Evolutionary conservation across 306 rosid genomes (phyloP).

Genomic region (Prunus mira): DNA sequence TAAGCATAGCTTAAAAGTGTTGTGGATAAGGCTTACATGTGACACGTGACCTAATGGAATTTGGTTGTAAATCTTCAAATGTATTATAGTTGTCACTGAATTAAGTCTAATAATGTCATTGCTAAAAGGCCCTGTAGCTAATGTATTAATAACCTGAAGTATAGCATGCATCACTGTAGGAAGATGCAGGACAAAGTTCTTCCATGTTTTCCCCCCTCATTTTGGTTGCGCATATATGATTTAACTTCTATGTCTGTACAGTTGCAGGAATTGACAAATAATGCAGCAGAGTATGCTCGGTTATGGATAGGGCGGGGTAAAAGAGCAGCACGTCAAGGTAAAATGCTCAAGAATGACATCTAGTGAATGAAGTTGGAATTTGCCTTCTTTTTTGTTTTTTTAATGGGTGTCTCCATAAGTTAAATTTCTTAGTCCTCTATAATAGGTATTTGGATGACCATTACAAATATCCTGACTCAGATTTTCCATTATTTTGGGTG

Average conservation of each 20-base stretch:
- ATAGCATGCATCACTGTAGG: conserved; percentile 9
- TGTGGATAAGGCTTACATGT: background rate
- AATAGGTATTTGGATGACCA: too few relatives aligned
- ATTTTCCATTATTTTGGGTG: too few relatives aligned
- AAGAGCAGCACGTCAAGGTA: conserved; percentile 76
- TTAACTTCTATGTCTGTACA: conserved; percentile 29
- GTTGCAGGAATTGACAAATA: conserved; percentile 61
- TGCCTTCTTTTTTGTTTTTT: too few relatives aligned
- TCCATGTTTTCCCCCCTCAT: background rate
- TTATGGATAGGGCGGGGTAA: conserved; percentile 74
- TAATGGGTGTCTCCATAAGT: too few relatives aligned
- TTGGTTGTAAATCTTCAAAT: background rate
- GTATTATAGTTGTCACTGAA: background rate
- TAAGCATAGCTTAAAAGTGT: background rate
- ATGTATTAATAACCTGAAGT: conserved; percentile 2
- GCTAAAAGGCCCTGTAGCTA: background rate
- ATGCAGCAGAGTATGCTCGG: conserved; percentile 63
- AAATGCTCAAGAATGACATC: conserved; percentile 1
- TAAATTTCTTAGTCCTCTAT: too few relatives aligned
- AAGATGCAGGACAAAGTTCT: background rate
- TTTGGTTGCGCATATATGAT: conserved; percentile 14
- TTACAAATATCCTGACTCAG: too few relatives aligned
- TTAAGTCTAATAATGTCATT: background rate
- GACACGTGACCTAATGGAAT: background rate
- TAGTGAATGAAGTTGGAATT: background rate